Base-by-base conservation (phyloP, 768 basidiomycete species). In the Lactarius deliciosus region DNA sequence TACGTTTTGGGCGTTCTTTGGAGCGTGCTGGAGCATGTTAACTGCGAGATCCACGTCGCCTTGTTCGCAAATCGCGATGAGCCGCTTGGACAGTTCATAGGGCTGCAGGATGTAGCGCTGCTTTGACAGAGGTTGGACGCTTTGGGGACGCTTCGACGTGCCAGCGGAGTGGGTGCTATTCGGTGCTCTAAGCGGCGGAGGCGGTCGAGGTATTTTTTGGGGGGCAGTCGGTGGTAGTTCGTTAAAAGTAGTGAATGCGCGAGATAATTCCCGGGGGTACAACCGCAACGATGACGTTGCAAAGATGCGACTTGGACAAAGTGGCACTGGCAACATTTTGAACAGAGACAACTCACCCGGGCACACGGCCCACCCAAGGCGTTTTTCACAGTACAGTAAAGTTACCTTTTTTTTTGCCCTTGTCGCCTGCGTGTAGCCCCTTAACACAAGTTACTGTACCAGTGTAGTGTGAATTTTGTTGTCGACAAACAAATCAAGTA, bases 1-100 rank as follows among this genome's bases (percentile, higher is more conserved):
- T 1, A 84, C 79, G 69, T 92, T 93, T 72, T 91, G 89, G 0
- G 91, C 87, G 69, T 88, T 89, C 57, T 84, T 77, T 28, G 92
- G 90, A 22, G 86, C 78, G 45, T 81, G 85, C 72, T 88, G 84
- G n/a, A 94, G 80, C 76, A 86, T 83, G 30, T 79, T 73, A 5
- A 91, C 80, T 0, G 92, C 92, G 3, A 80, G 81, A 61, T 88
- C 85, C 40, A 90, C 50, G 61, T 87, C 80, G 13, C 82, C 85
- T 13, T 77, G 74, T 13, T 82, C 78, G 62, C 84, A 85, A 8
- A 90, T 78, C 68, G 80, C 83, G 72, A 82, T 85, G 58, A 92
- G 76, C 63, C 90, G 79, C 30, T 72, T 61, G 0, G 88, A 83
- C 32, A 92, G 84, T 1, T 84, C 79, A 73, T 88, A 83, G 15